Evolutionary conservation across 2,329 filamentous ascomycete genomes (phyloP), one percentile per base, ranked within the genome.

Genomic region (Alternaria tenuissima): DNA sequence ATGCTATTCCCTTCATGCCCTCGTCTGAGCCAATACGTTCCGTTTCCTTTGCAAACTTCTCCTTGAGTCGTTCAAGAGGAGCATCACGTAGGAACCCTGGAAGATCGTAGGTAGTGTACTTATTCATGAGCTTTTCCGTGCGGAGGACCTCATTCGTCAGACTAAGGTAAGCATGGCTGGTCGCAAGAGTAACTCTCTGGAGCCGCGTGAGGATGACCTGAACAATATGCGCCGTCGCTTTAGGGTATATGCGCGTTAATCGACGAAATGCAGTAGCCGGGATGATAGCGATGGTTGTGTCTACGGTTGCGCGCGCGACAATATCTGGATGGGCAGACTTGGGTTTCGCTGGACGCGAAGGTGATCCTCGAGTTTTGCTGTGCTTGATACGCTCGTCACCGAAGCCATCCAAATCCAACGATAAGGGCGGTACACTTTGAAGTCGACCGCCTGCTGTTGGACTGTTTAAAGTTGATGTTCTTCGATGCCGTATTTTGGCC

Each of bases 201-300:
- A 99, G 89, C 49, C 96, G 88, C 3, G 96, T 97, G 32, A 99
- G 81, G 62, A 99, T 99, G 46, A 99, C 94, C 75, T 99, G 95
- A 6, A 99, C 93, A 65, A 99, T 98, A 73, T 99, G 96, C 2
- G 95, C 91, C 2, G 95, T 97, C 9, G 96, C 94, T 81, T 96
- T 96, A 9, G 95, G 95, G 70, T 98, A 99, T 24, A 97, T 90
- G 73, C 92, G 89, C 52, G 96, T 99, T 53, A 99, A 83, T 8
- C 96, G 89, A 54, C 93, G 89, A 71, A 99, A 99, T 4, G 95
- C 96, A 75, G 93, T 97, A 1, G 95, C 95, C 1, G 96, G 96
- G 58, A 99, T 99, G 65, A 99, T 96, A 6, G 95, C 95, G 78
- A 99, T 97, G 0, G 96, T 99, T 0, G 95, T 99, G 75, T 99